Conservation (phyloP, 176 grass and related monocot species). For the Oryza officinalis region DNA sequence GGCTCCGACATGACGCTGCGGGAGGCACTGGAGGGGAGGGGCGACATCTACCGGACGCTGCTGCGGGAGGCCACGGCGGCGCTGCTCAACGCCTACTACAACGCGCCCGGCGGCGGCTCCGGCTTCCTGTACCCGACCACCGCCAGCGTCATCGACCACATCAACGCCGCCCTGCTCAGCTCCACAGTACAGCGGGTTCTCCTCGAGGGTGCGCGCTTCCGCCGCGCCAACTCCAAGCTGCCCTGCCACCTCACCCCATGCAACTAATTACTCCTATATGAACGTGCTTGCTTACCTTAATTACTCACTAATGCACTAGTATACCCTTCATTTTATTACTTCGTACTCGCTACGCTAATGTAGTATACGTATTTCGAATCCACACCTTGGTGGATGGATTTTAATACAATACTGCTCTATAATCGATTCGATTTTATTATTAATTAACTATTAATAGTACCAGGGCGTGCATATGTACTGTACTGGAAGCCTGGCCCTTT, state of each 20-base stretch:
- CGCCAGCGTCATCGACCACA: constrained; percentile 59
- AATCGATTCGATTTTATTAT: too few relatives aligned
- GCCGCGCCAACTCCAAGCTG: constrained; percentile 64
- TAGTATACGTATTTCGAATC: too few relatives aligned
- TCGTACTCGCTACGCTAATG: too few relatives aligned
- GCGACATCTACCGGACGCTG: constrained; percentile 69
- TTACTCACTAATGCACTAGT: too few relatives aligned
- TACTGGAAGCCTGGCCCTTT: too few relatives aligned
- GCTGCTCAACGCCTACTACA: constrained; percentile 85
- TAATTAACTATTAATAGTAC: too few relatives aligned
- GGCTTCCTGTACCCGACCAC: constrained; percentile 55
- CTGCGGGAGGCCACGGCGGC: constrained; percentile 80
- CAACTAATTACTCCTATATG: too few relatives aligned
- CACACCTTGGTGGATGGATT: too few relatives aligned
- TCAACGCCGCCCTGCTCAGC: constrained; percentile 56
- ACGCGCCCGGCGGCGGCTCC: constrained; percentile 2
- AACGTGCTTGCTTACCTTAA: too few relatives aligned
- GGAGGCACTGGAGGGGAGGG: constrained; percentile 57
- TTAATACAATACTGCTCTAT: too few relatives aligned
- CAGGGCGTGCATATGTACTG: too few relatives aligned
- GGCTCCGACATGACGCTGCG: constrained; percentile 62
- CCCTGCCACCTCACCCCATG: constrained; percentile 54
- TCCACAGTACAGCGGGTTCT: constrained; percentile 43
- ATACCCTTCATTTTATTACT: too few relatives aligned
- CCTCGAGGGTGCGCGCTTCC: constrained; percentile 59